Conservation (phyloP, 2,329 filamentous ascomycete genomes). For the Cladobotryum mycophilum region DNA sequence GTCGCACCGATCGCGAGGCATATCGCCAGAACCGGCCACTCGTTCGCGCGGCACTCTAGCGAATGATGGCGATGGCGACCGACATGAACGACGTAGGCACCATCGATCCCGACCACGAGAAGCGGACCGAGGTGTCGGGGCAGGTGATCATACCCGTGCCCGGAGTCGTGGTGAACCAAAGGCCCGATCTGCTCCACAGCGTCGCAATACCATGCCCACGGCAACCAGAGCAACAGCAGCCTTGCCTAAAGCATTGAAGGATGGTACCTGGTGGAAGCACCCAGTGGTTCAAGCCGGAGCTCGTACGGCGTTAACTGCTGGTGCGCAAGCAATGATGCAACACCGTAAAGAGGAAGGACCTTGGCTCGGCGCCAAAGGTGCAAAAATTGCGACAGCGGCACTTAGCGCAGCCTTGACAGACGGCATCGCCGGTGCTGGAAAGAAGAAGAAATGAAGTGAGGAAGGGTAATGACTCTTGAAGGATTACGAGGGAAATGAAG, state of each 20-base stretch:
- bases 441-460: constrained; percentile 16
- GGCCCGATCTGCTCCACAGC: not conserved
- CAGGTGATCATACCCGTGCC: not conserved
- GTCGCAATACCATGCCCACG: constrained; percentile 29
- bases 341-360: constrained; percentile 38
- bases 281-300: constrained; percentile 36
- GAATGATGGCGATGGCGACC: not conserved
- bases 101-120: constrained; percentile 7
- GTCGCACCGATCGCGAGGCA: constrained; percentile 5
- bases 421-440: constrained; percentile 34
- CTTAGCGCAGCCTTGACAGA: constrained; percentile 44
- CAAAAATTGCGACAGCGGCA: constrained; percentile 42
- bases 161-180: not conserved
- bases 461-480: constrained; percentile 2
- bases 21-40: not conserved
- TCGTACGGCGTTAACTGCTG: constrained; percentile 41
- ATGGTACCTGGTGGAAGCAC: constrained; percentile 31
- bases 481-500: constrained; percentile 13
- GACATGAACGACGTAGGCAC: not conserved
- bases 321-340: constrained; percentile 42
- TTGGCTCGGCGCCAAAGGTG: constrained; percentile 44
- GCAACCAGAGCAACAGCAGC: not conserved
- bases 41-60: constrained; percentile 5
- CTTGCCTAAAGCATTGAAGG: constrained; percentile 15
- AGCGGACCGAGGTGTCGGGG: not conserved